Evolutionary conservation across 768 basidiomycete species (phyloP).

Genomic region (Suillus subluteus): DNA sequence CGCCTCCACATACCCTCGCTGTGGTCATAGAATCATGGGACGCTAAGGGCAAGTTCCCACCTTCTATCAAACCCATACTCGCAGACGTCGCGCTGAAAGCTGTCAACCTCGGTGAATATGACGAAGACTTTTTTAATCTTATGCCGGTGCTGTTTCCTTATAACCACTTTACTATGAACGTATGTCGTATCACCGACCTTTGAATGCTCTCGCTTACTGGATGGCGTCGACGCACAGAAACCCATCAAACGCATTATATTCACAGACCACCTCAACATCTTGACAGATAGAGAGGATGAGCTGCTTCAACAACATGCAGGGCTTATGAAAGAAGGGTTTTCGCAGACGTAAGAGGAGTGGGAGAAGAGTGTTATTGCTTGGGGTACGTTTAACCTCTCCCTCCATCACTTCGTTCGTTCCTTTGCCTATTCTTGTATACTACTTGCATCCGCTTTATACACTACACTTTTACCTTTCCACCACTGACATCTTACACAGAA

Average conservation of each 20-base stretch:
- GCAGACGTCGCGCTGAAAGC: slow-evolving; percentile 76
- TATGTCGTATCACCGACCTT: slow-evolving; percentile 37
- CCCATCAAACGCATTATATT: slow-evolving; percentile 91
- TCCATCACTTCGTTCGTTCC: slow-evolving; percentile 16
- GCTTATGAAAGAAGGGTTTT: slow-evolving; percentile 66
- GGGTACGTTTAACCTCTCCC: no score
- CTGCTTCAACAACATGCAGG: slow-evolving; percentile 63
- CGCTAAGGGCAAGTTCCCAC: slow-evolving; percentile 89
- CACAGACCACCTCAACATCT: slow-evolving; percentile 65
- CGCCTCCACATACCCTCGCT: neutral
- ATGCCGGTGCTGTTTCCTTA: slow-evolving; percentile 92
- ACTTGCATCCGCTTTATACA: neutral
- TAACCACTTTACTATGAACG: slow-evolving; percentile 93
- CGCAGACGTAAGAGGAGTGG: slow-evolving; percentile 76
- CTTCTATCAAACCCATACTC: slow-evolving; percentile 71
- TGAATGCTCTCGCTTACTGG: neutral
- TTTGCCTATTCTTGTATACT: neutral
- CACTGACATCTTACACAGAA: slow-evolving; percentile 33
- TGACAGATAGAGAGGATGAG: slow-evolving; percentile 69
- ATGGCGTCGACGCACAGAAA: neutral
- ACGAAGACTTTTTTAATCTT: slow-evolving; percentile 88
- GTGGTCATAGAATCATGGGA: slow-evolving; percentile 66
- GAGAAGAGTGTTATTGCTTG: slow-evolving; percentile 70
- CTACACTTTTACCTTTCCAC: neutral
- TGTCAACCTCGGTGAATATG: slow-evolving; percentile 84